Evolutionary conservation across 2,329 filamentous ascomycete species (phyloP).

Genomic region (Penicillium digitatum): DNA sequence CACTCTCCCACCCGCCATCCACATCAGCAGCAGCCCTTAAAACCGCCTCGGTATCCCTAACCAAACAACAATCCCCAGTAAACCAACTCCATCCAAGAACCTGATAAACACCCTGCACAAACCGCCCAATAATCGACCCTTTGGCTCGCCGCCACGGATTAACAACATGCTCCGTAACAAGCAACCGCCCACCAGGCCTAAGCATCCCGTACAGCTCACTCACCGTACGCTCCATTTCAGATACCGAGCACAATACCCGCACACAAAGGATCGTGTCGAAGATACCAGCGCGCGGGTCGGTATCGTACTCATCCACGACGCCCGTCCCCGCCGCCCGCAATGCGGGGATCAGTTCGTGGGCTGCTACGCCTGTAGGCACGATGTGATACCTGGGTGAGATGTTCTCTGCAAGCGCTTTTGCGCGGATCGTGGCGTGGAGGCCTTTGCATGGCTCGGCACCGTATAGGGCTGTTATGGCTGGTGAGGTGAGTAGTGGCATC

Average conservation of each 20-base stretch:
- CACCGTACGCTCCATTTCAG: constrained; percentile 45
- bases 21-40: constrained; percentile 41
- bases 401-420: constrained; percentile 40
- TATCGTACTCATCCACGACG: constrained; percentile 28
- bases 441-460: constrained; percentile 52
- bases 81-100: constrained; percentile 51
- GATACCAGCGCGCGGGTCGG: constrained; percentile 32
- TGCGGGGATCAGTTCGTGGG: constrained; percentile 43
- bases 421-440: constrained; percentile 46
- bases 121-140: constrained; percentile 45
- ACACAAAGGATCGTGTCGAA: constrained; percentile 56
- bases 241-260: constrained; percentile 54
- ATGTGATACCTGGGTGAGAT: constrained; percentile 50
- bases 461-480: constrained; percentile 48
- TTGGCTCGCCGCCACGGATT: constrained; percentile 49
- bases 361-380: constrained; percentile 48
- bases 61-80: constrained; percentile 50
- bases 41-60: constrained; percentile 47
- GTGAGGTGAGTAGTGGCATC: constrained; percentile 44
- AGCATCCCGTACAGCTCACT: constrained; percentile 49
- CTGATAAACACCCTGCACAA: constrained; percentile 47
- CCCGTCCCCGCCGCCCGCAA: constrained; percentile 18
- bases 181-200: constrained; percentile 53
- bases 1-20: constrained; percentile 48
- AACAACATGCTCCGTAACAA: constrained; percentile 55